Evolutionary conservation across 495 filamentous ascomycete genomes (phyloP).

Genomic region (Penicillium robsamsonii): DNA sequence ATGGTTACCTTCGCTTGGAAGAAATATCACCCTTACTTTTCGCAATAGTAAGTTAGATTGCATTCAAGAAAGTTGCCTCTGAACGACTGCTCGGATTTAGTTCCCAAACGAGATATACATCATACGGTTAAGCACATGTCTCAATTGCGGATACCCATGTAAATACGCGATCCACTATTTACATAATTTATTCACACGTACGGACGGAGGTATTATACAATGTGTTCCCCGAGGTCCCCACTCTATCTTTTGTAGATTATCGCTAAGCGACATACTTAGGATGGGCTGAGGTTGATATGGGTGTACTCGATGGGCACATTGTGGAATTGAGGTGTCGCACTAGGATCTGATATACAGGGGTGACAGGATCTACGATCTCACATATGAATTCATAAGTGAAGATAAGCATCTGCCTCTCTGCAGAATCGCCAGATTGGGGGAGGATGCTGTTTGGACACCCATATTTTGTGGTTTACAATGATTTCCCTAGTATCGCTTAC

Average conservation of each 20-base stretch:
- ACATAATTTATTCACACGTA: neutral
- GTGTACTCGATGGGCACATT: neutral
- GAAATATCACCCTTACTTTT: neutral
- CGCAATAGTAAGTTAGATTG: neutral
- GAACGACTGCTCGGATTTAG: neutral
- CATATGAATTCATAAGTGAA: neutral
- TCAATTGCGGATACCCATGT: neutral
- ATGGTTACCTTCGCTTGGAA: neutral
- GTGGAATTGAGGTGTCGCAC: neutral
- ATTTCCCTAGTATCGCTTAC: constrained; percentile 7
- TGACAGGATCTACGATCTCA: neutral
- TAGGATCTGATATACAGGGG: neutral
- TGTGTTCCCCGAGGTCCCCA: neutral
- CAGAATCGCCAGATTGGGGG: constrained; percentile 29
- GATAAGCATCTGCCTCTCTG: neutral
- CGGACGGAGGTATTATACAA: neutral
- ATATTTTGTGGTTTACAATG: constrained; percentile 28
- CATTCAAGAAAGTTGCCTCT: neutral
- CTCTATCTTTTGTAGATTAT: neutral
- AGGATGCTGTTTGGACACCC: constrained; percentile 21
- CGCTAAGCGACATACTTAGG: neutral
- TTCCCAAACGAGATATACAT: neutral
- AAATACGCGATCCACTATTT: neutral
- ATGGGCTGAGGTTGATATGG: neutral
- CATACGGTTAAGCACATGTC: neutral